Evolutionary conservation across 192 early-diverging fungal species (phyloP).

Genomic region (Lobosporangium transversale): DNA sequence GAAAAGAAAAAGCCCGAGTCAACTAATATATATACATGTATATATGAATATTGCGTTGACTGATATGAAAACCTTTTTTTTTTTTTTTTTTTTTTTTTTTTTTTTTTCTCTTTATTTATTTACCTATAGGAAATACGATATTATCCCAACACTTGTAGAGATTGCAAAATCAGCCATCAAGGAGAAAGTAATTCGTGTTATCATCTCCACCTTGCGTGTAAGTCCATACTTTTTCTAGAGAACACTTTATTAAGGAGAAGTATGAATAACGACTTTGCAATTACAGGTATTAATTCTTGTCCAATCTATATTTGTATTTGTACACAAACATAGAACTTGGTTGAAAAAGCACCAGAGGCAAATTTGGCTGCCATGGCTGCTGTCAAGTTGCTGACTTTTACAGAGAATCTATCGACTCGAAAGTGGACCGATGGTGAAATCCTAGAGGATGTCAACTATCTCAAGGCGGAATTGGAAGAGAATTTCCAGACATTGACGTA

Average conservation of each 20-base stretch:
- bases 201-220: slow-evolving; percentile 87
- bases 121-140: slow-evolving; percentile 74
- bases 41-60: too few species aligned
- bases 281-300: neutral
- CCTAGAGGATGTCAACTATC: slow-evolving; percentile 76
- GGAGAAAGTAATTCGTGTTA: slow-evolving; percentile 95
- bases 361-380: slow-evolving; percentile 91
- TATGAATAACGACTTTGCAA: neutral
- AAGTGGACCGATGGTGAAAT: slow-evolving; percentile 96
- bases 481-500: slow-evolving; percentile 86
- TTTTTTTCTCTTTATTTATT: neutral
- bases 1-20: neutral
- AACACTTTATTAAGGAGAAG: neutral
- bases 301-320: slow-evolving; percentile 1
- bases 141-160: slow-evolving; percentile 86
- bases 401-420: slow-evolving; percentile 79
- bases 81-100: neutral
- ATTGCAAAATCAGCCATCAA: slow-evolving; percentile 95
- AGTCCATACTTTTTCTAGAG: neutral
- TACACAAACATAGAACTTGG: slow-evolving; percentile 71
- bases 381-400: slow-evolving; percentile 79
- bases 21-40: too few species aligned
- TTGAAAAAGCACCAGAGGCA: slow-evolving; percentile 77
- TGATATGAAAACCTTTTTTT: too few species aligned
- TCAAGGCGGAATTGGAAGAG: slow-evolving; percentile 80